Conservation (phyloP, 176 grass and related monocot species). For the Lolium perenne region DNA sequence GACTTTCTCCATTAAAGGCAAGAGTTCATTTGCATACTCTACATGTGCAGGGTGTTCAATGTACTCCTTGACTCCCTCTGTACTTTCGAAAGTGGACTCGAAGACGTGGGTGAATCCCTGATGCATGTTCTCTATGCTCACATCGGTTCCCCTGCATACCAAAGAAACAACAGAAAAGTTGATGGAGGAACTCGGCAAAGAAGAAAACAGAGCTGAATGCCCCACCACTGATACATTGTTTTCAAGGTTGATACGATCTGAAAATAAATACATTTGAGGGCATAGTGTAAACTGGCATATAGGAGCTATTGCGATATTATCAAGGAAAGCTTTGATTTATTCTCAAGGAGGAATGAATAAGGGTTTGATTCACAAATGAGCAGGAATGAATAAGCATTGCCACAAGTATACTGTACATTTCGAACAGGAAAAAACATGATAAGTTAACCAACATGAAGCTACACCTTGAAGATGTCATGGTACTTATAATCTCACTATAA, state of each 20-base stretch:
- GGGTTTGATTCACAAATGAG: too few species aligned
- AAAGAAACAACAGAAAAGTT: not conserved
- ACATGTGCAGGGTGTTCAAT: constrained; percentile 77
- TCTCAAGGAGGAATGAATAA: not conserved
- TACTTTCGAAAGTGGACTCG: constrained; percentile 79
- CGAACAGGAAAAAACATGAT: too few species aligned
- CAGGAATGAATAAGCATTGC: not conserved
- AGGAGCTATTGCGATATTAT: not conserved
- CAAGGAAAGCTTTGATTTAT: not conserved
- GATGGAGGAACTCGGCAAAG: not conserved
- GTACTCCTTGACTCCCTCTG: constrained; percentile 76
- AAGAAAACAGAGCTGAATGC: not conserved
- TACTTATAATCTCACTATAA: too few species aligned
- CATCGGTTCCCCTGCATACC: constrained; percentile 72
- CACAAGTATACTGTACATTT: not conserved
- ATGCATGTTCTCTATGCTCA: constrained; percentile 93
- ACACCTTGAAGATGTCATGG: too few species aligned
- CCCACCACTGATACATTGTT: too few species aligned
- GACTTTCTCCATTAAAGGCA: constrained; percentile 63
- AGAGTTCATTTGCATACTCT: constrained; percentile 60
- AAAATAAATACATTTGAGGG: not conserved
- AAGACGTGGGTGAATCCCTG: constrained; percentile 92
- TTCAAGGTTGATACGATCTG: too few species aligned
- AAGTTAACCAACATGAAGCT: too few species aligned
- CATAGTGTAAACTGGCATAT: not conserved